phyloP scores from a whole-genome alignment of 805 yeast species.

The Sugiyamaella mastotermitis region DNA sequence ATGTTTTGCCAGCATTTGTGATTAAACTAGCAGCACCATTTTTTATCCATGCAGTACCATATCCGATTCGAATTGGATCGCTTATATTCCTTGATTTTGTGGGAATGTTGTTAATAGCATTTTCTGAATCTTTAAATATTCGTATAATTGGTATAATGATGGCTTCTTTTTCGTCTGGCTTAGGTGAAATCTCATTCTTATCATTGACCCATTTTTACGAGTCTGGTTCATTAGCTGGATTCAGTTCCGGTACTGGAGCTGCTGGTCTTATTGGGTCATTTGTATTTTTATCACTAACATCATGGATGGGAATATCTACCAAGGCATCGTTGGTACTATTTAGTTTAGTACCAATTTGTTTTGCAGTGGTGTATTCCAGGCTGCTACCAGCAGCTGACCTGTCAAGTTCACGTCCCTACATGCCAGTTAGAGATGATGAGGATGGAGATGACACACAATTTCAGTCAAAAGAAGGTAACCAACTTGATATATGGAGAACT shows the following conservation, averaged over 20 bases:
- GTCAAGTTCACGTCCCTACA: not conserved
- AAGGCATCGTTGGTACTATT: constrained; percentile 52
- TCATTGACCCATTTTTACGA: constrained; percentile 78
- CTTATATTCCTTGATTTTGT: constrained; percentile 53
- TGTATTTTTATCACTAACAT: constrained; percentile 63
- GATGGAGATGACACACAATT: constrained; percentile 5
- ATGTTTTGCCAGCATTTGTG: constrained; percentile 74
- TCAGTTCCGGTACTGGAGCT: constrained; percentile 94
- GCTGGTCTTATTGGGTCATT: constrained; percentile 85
- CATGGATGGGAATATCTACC: constrained; percentile 54
- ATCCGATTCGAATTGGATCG: constrained; percentile 45
- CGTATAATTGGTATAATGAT: constrained; percentile 64
- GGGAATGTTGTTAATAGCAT: constrained; percentile 73
- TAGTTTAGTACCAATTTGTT: constrained; percentile 34
- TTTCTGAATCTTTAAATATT: constrained; percentile 31
- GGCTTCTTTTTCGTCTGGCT: constrained; percentile 80
- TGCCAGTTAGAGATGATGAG: constrained; percentile 5
- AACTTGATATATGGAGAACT: constrained; percentile 15
- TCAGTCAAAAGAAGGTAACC: no score
- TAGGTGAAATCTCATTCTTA: constrained; percentile 85
- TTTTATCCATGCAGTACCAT: constrained; percentile 61
- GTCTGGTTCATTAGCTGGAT: constrained; percentile 64
- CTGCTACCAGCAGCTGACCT: constrained; percentile 26
- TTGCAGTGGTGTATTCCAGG: constrained; percentile 24
- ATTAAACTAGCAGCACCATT: constrained; percentile 75